Conservation (phyloP, 176 grass and related monocot genomes). For the Raddia guianensis region DNA sequence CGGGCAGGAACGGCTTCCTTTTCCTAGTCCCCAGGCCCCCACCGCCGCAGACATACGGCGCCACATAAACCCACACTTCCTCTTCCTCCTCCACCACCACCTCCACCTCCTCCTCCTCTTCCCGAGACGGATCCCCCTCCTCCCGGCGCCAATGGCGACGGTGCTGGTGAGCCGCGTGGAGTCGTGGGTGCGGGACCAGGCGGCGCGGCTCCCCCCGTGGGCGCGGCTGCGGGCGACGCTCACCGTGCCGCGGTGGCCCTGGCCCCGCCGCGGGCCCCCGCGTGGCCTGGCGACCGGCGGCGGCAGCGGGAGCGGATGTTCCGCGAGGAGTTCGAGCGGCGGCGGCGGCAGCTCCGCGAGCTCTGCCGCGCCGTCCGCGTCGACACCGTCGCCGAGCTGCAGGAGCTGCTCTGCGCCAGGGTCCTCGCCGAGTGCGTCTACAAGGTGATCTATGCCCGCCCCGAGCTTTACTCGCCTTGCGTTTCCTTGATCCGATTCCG, state of each 20-base stretch:
- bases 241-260: constrained; percentile 42
- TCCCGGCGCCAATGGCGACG: constrained; percentile 50
- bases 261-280: constrained; percentile 44
- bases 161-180: constrained; percentile 63
- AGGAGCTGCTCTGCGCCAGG: constrained; percentile 91
- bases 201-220: constrained; percentile 49
- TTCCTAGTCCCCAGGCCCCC: too few relatives aligned
- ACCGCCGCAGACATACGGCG: background rate
- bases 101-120: background rate
- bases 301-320: constrained; percentile 64
- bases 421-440: constrained; percentile 94
- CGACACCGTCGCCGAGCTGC: constrained; percentile 79
- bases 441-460: constrained; percentile 53
- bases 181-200: constrained; percentile 71
- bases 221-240: constrained; percentile 44
- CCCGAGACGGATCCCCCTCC: constrained; percentile 32
- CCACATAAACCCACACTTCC: too few relatives aligned
- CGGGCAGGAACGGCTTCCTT: too few relatives aligned
- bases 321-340: constrained; percentile 68
- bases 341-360: constrained; percentile 53
- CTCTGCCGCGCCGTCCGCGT: constrained; percentile 77
- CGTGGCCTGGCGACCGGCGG: constrained; percentile 44
- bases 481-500: background rate
- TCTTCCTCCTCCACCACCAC: too few relatives aligned
- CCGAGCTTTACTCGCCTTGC: background rate